A percentile compares a stretch with the other conserved stretches of the same genome.
phyloP scores from a whole-genome alignment of 805 yeast genomes.

The Yueomyces sp. region DNA sequence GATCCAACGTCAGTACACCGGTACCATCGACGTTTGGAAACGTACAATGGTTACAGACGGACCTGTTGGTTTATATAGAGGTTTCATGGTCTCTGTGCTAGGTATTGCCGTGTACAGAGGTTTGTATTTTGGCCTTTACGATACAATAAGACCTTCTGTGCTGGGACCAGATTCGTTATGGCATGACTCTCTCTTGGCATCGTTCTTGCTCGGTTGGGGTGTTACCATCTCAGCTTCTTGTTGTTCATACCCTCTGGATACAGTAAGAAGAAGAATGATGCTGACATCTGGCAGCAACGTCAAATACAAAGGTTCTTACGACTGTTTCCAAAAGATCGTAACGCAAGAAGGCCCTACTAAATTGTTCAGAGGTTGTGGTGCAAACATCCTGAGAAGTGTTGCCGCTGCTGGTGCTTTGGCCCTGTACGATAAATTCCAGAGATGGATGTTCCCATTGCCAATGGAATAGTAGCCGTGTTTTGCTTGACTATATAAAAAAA shows the following conservation, averaged over 20 bases:
- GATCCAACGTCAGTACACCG: slow-evolving; percentile 76
- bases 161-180: slow-evolving; percentile 73
- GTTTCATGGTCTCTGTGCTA: slow-evolving; percentile 90
- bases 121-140: slow-evolving; percentile 90
- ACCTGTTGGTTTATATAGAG: slow-evolving; percentile 93
- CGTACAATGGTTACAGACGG: slow-evolving; percentile 88
- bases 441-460: background rate
- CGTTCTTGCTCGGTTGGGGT: slow-evolving; percentile 89
- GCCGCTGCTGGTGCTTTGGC: slow-evolving; percentile 98
- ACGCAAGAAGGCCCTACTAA: slow-evolving; percentile 82
- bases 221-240: slow-evolving; percentile 95
- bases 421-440: slow-evolving; percentile 86
- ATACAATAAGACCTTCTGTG: slow-evolving; percentile 84
- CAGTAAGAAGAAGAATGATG: slow-evolving; percentile 98
- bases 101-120: slow-evolving; percentile 97
- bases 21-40: slow-evolving; percentile 85
- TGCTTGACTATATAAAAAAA: too few relatives aligned
- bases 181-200: slow-evolving; percentile 68
- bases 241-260: slow-evolving; percentile 93
- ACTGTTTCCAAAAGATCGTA: slow-evolving; percentile 75
- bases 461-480: background rate
- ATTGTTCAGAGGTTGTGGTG: slow-evolving; percentile 95
- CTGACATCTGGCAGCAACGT: slow-evolving; percentile 97
- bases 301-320: slow-evolving; percentile 83
- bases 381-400: slow-evolving; percentile 96